Base-by-base conservation (phyloP, 257 asterid genomes). In the Lavandula angustifolia region DNA sequence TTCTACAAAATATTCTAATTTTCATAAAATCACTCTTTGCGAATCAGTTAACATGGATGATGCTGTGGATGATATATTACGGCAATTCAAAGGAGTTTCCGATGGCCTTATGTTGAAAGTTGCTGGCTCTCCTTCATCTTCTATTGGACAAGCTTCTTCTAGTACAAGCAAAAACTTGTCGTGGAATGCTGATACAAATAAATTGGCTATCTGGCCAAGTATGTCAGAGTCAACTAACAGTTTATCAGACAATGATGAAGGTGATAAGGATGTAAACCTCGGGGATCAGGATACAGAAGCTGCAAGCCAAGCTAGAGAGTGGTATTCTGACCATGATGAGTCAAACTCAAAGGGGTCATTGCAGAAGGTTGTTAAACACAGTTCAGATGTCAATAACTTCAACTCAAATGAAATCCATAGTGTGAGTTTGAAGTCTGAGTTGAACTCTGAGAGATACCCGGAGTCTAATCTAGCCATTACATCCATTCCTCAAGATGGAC, bases 31-130 rank as follows among this genome's bases (percentile, higher is more conserved):
- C 56, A 43, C 51, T 56, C 49, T 76, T 65, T 52, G 37, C 72
- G 7, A 34, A 73, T 64, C 87, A 94, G 99, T 90, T 61, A 94
- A 86, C n/a, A 95, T 94, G 75, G 99, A 94, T 75, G 99, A 94
- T 83, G 97, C 99, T 62, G 67, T 94, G 91, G 99, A 94, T 83
- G 99, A 94, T 75, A 86, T 94, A 64, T 87, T 90, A 65, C 96
- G 99, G 59, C 99, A 94, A 78, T 86, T 94, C 79, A 94, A 86
- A 82, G 99, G 95, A 64, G 99, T 89, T 71, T 92, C 99, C 47
- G 96, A 80, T 78, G 96, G 99, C 56, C 75, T 90, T 40, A 75
- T 78, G 79, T 75, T 80, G 76, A 88, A 87, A 76, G 92, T 79
- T 74, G 82, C 82, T 67, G 86, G 87, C 66, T 74, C 91, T 49